Evolutionary conservation across 1,284 basidiomycete genomes (phyloP).

Genomic region (Coniferiporia sulphurascens): DNA sequence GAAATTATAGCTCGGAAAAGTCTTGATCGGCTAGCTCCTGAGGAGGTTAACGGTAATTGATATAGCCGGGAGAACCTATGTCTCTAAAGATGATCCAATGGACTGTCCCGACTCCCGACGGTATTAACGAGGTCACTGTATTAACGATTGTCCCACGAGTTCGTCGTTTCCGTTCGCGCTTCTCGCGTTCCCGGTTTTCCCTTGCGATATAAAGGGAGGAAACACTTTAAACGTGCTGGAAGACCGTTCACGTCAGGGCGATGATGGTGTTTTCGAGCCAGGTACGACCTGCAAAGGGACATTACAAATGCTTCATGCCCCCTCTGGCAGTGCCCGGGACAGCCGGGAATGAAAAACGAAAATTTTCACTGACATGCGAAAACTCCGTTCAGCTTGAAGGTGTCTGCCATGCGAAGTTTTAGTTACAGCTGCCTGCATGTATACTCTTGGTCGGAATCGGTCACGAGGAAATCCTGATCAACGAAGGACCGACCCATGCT

Average conservation of each 20-base stretch:
- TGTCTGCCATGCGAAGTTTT: too few species aligned
- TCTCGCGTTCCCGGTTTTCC: not conserved
- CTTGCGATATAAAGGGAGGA: not conserved
- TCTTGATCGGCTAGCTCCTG: not conserved
- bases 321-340: too few species aligned
- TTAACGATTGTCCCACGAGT: not conserved
- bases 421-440: too few species aligned
- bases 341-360: too few species aligned
- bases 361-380: too few species aligned
- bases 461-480: too few species aligned
- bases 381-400: too few species aligned
- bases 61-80: not conserved
- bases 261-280: not conserved
- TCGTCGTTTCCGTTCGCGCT: not conserved
- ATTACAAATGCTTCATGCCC: not conserved
- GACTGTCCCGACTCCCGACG: not conserved
- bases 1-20: too few species aligned
- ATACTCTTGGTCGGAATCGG: too few species aligned
- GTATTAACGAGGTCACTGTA: not conserved
- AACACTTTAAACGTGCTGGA: not conserved
- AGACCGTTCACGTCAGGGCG: slow-evolving; percentile 1
- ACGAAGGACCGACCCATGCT: too few species aligned
- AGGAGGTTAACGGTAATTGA: not conserved
- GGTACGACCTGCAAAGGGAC: not conserved
- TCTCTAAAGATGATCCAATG: not conserved